Evolutionary conservation across 192 early-diverging fungal genomes (phyloP), one percentile per base, ranked within the genome.

Genomic region (Mortierella claussenii): DNA sequence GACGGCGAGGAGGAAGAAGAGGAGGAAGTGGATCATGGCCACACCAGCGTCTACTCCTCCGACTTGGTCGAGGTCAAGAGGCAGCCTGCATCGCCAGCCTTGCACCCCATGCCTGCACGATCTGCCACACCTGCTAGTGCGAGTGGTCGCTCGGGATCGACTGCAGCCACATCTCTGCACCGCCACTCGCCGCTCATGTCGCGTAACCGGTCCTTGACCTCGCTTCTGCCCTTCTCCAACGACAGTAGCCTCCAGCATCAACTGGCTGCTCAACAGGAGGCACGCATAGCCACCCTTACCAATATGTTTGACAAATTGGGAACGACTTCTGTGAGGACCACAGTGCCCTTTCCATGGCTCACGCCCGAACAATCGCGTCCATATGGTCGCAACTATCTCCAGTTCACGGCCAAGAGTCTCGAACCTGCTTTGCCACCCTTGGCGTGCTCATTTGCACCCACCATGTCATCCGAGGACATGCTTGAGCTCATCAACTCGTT

Each of bases 271-370:
- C 63, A 59, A 26, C 63, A 51, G 43, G 57, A 65, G 8, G 46
- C 71, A 9, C 63, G 66, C 21, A 75, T 75, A 42, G 71, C 57
- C 23, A 63, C 56, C 26, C 44, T 75, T 24, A 66, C 63, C 20
- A 65, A 49, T 2, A 75, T 75, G 71, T 75, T 75, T 34, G 62
- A 65, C 44, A 60, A 64, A 13, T 30, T 75, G 20, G 71, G 71
- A 33, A 66, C 71, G 11, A 75, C 71, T 6, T 75, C 71, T 34
- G 60, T 66, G 21, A 55, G 71, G 21, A 75, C 71, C 1, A 75
- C 71, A 7, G 71, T 75, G 8, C 71, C 71, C 6, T 75, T 75
- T 57, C 71, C 71, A 37, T 75, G 71, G 71, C 63, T 75, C 34
- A 60, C 71, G 2, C 71, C 71, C 13, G 71, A 75, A 40, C 71